phyloP scores from a whole-genome alignment of 305 asterid species.

The Rubia peregrina region DNA sequence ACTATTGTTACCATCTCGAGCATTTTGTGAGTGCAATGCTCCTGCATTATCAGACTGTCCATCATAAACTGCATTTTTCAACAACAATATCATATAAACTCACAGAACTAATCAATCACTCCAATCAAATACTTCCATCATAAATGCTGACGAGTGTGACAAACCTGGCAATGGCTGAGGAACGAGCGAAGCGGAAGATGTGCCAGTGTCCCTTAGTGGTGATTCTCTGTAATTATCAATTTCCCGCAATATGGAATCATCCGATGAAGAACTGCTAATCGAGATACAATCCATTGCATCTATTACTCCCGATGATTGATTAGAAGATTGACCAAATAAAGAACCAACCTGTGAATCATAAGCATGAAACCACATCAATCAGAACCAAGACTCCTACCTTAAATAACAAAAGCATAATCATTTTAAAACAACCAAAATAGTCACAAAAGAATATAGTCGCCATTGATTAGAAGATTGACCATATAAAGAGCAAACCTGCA shows the following conservation, averaged over 20 bases:
- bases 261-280: slow-evolving; percentile 79
- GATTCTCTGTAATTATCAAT: slow-evolving; percentile 70
- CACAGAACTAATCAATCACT: neutral
- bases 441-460: no score
- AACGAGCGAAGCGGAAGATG: slow-evolving; percentile 29
- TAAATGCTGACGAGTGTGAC: slow-evolving; percentile 31
- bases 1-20: neutral
- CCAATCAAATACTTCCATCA: neutral
- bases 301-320: slow-evolving; percentile 30
- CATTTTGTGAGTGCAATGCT: neutral
- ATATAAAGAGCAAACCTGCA: slow-evolving; percentile 40
- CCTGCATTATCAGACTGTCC: slow-evolving; percentile 5
- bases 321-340: slow-evolving; percentile 30
- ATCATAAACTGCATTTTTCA: slow-evolving; percentile 38
- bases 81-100: slow-evolving; percentile 13
- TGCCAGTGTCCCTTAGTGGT: slow-evolving; percentile 48
- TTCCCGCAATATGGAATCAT: slow-evolving; percentile 78
- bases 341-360: slow-evolving; percentile 29
- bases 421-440: neutral
- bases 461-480: slow-evolving; percentile 27
- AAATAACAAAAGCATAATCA: neutral
- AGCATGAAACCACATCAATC: slow-evolving; percentile 20
- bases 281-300: slow-evolving; percentile 48
- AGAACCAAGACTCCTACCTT: slow-evolving; percentile 10
- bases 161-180: slow-evolving; percentile 44